These are phyloP conservation scores for Zopfochytrium polystomum DNA, from an alignment of 371 early-diverging fungal genomes.

Conservation along the genomic window DNA sequence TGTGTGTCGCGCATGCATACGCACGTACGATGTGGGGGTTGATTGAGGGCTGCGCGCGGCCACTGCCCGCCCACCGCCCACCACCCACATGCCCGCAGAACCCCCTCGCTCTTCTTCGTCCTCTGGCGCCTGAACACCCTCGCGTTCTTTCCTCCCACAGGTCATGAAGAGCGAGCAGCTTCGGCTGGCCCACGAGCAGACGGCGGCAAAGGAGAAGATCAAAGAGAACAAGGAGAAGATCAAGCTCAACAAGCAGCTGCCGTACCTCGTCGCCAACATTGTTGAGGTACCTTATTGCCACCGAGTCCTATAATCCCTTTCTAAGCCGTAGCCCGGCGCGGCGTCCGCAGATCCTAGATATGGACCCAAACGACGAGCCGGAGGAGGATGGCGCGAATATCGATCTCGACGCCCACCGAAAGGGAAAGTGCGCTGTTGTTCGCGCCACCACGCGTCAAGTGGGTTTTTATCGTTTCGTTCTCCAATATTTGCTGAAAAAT, in stretches of 20 bases:
- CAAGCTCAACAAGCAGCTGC: constrained; percentile 97
- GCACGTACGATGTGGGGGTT: constrained; percentile 1
- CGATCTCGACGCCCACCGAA: constrained; percentile 86
- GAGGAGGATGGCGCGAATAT: constrained; percentile 93
- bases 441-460: constrained; percentile 96
- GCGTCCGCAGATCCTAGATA: constrained; percentile 73
- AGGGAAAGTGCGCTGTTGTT: constrained; percentile 97
- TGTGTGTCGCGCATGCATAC: neutral
- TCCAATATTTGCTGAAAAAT: neutral
- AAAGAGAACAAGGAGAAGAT: constrained; percentile 99
- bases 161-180: constrained; percentile 87
- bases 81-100: neutral
- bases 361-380: constrained; percentile 81
- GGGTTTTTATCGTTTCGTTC: constrained; percentile 4
- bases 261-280: constrained; percentile 98
- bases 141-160: constrained; percentile 42
- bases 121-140: too few species aligned
- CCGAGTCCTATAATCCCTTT: constrained; percentile 1
- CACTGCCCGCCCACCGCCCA: constrained; percentile 8
- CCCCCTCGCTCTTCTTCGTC: too few species aligned
- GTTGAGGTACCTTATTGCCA: constrained; percentile 93
- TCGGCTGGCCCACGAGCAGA: constrained; percentile 87
- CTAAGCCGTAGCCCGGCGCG: neutral
- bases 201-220: constrained; percentile 86
- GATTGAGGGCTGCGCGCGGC: constrained; percentile 5